Evolutionary conservation across 345 rosid species (phyloP), one percentile per base, ranked within the genome.

Genomic region (Euphorbia lathyris): DNA sequence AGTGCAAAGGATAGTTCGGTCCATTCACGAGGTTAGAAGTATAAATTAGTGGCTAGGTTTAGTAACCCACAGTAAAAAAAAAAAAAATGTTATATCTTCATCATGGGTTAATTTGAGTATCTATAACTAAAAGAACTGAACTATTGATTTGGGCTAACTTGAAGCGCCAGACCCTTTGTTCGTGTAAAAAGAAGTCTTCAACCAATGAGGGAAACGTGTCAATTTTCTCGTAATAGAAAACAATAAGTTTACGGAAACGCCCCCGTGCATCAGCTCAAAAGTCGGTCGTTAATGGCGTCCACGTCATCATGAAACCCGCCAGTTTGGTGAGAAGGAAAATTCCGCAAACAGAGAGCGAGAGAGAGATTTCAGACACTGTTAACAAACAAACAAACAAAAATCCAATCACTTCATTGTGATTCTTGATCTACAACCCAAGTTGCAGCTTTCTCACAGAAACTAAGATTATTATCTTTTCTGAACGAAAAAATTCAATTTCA

Each of bases 291-390:
- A 66, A 36, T 66, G 70, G 60, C 20, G 6, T 36, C 76, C 71
- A 73, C 76, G 76, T 66, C 65, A 48, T 58, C 65, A 58, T 23
- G 4, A 57, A 51, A 38, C 34, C 67, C 32, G 38, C 25, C 38
- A 40, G 63, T 25, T 56, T 38, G 23, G 63, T 56, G 16, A 40
- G 59, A 40, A 25, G 1, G 42, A 55, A 40, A 32, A 5, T 36
- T 13, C 68, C 22, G 26, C 23, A 38, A 20, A 14, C 9, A 1
- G 9, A 38, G 38, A 40, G 14, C 7, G 1, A 40, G 43, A 4
- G 43, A 34, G 38, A 34, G 38, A 34, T 34, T 34, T 32, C 42
- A 19, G 45, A 47, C 43, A 20, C 50, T 29, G 9, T 66, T 20
- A 61, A 59, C 52, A 20, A 56, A 22, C 55, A 62, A 34, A n/a